Percentiles rank a stretch among this genome's conserved stretches.
Conservation (phyloP, 495 filamentous ascomycete species). For the Neurospora sp. region DNA sequence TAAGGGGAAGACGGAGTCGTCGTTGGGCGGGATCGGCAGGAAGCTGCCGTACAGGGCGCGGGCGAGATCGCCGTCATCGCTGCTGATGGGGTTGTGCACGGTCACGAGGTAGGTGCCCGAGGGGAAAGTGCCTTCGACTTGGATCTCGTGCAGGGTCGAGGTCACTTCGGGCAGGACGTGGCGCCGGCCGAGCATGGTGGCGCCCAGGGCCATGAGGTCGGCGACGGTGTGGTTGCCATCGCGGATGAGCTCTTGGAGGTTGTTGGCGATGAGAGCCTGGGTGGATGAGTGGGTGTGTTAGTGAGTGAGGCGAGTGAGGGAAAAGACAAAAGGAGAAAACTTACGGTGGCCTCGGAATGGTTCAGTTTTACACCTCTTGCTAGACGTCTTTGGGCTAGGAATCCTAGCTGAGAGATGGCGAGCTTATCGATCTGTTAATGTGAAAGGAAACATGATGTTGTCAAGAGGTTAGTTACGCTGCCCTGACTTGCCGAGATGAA, state of each 20-base stretch:
- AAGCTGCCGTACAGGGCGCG: constrained; percentile 89
- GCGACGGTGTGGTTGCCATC: constrained; percentile 91
- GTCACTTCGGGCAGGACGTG: constrained; percentile 83
- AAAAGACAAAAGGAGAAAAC: constrained; percentile 14
- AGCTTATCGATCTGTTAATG: constrained; percentile 82
- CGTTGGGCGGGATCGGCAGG: constrained; percentile 63
- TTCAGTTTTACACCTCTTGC: constrained; percentile 85
- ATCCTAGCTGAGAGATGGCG: constrained; percentile 78
- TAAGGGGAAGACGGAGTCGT: constrained; percentile 47
- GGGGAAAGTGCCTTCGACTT: constrained; percentile 90
- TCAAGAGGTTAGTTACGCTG: constrained; percentile 2
- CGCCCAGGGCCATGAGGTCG: constrained; percentile 85
- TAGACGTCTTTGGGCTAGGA: constrained; percentile 79
- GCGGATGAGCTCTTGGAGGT: constrained; percentile 92
- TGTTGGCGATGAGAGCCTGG: constrained; percentile 80
- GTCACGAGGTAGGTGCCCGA: constrained; percentile 92
- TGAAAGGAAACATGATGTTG: constrained; percentile 1
- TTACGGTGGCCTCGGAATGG: constrained; percentile 79
- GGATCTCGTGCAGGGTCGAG: constrained; percentile 66
- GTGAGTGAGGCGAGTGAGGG: background rate
- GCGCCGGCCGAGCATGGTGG: constrained; percentile 85
- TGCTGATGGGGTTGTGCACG: constrained; percentile 79
- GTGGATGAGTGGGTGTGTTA: constrained; percentile 1
- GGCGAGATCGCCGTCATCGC: constrained; percentile 77
- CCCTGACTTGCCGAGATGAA: background rate